These are phyloP conservation scores for Calamus simplicifolius DNA, from an alignment of 176 grass and related monocot genomes.

Conservation along the genomic window DNA sequence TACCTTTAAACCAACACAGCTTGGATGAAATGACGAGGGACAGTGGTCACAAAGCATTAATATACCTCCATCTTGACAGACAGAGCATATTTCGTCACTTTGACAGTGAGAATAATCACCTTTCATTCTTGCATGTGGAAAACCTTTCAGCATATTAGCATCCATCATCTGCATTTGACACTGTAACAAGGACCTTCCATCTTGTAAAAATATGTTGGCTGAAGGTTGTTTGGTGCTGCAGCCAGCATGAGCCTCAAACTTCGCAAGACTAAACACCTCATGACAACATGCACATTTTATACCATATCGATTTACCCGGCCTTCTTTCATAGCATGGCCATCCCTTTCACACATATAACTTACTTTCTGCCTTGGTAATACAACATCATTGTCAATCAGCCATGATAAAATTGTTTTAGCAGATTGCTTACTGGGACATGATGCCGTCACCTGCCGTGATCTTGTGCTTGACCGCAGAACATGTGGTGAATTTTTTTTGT, in stretches of 20 bases:
- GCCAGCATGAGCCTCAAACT: constrained; percentile 60
- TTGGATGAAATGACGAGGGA: constrained; percentile 58
- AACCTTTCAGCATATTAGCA: constrained; percentile 22
- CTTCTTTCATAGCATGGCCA: constrained; percentile 35
- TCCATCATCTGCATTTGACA: constrained; percentile 59
- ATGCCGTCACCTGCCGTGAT: neutral
- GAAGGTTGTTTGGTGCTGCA: constrained; percentile 31
- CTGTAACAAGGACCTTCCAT: constrained; percentile 59
- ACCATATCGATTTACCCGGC: constrained; percentile 34
- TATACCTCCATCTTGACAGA: constrained; percentile 52
- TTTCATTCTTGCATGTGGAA: constrained; percentile 33
- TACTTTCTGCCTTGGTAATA: constrained; percentile 43
- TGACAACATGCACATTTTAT: constrained; percentile 72
- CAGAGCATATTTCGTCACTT: constrained; percentile 65
- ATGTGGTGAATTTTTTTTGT: neutral
- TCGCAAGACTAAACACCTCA: constrained; percentile 34
- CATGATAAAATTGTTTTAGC: constrained; percentile 47
- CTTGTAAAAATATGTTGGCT: constrained; percentile 48
- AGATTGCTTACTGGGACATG: constrained; percentile 4
- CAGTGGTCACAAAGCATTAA: constrained; percentile 63
- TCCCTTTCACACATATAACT: constrained; percentile 31
- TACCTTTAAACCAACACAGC: constrained; percentile 68
- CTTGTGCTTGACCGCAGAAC: neutral
- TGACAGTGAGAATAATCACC: constrained; percentile 27
- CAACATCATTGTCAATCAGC: constrained; percentile 53